phyloP scores from a whole-genome alignment of 2,329 filamentous ascomycete genomes.

The Penicillium palitans region DNA sequence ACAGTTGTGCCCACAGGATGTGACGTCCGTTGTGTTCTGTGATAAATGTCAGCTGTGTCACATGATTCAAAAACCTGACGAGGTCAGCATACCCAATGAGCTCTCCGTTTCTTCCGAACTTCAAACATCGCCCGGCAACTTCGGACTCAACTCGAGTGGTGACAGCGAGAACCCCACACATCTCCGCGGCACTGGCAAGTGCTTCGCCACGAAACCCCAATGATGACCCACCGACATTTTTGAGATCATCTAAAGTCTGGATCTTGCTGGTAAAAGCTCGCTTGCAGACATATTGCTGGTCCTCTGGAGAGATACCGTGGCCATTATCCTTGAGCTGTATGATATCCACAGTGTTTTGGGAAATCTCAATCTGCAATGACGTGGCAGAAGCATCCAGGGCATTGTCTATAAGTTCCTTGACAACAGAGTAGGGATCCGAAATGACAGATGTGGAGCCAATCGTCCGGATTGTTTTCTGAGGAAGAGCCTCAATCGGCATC shows the following conservation, averaged over 20 bases:
- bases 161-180: constrained; percentile 55
- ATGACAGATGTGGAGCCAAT: constrained; percentile 61
- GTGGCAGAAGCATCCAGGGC: constrained; percentile 64
- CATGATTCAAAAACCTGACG: neutral
- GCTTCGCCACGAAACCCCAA: constrained; percentile 67
- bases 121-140: constrained; percentile 52
- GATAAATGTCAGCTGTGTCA: neutral
- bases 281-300: constrained; percentile 57
- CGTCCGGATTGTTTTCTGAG: constrained; percentile 47
- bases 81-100: constrained; percentile 43
- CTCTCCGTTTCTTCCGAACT: constrained; percentile 53
- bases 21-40: constrained; percentile 45
- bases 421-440: constrained; percentile 56
- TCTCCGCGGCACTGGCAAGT: constrained; percentile 60
- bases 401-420: constrained; percentile 68
- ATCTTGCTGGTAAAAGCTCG: constrained; percentile 67
- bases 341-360: constrained; percentile 59
- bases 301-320: constrained; percentile 58
- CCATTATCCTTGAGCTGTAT: constrained; percentile 67
- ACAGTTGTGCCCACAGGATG: constrained; percentile 63
- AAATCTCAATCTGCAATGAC: constrained; percentile 59
- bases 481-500: constrained; percentile 51
- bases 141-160: constrained; percentile 61
- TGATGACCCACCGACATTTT: constrained; percentile 54
- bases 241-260: constrained; percentile 56